These are phyloP conservation scores for Thecaphora frezii DNA, from an alignment of 1,284 basidiomycete species.

Conservation along the genomic window DNA sequence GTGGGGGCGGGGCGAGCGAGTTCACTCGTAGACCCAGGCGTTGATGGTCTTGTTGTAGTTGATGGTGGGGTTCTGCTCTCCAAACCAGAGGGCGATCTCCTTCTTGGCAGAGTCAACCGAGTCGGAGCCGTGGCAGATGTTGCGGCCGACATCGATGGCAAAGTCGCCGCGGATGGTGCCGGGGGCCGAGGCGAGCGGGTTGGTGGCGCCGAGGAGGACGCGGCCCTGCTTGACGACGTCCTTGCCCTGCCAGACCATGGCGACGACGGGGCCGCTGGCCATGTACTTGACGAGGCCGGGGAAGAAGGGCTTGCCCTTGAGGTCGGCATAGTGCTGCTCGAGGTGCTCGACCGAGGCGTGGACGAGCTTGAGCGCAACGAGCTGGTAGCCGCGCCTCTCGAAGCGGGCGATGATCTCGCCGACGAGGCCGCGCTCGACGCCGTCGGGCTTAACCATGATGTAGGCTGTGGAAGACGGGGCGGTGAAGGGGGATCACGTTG, in stretches of 20 bases:
- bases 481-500: neutral
- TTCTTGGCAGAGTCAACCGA: slow-evolving; percentile 56
- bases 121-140: slow-evolving; percentile 76
- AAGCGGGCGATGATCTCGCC: slow-evolving; percentile 58
- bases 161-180: slow-evolving; percentile 52
- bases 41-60: slow-evolving; percentile 51
- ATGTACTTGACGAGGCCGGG: slow-evolving; percentile 62
- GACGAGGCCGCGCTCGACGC: slow-evolving; percentile 54
- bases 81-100: slow-evolving; percentile 59
- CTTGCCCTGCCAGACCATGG: slow-evolving; percentile 95
- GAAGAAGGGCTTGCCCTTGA: slow-evolving; percentile 60
- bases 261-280: slow-evolving; percentile 91
- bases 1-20: neutral
- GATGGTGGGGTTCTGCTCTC: slow-evolving; percentile 54
- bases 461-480: slow-evolving; percentile 26
- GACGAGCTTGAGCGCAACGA: slow-evolving; percentile 56
- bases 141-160: slow-evolving; percentile 78
- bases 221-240: slow-evolving; percentile 69
- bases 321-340: slow-evolving; percentile 59
- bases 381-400: slow-evolving; percentile 56
- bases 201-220: slow-evolving; percentile 92
- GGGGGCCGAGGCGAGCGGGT: slow-evolving; percentile 85
- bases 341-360: slow-evolving; percentile 56
- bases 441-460: slow-evolving; percentile 59
- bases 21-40: slow-evolving; percentile 57